Evolutionary conservation across 2,329 filamentous ascomycete genomes (phyloP), one percentile per base, ranked within the genome.

Genomic region (Ophiostoma sp.): DNA sequence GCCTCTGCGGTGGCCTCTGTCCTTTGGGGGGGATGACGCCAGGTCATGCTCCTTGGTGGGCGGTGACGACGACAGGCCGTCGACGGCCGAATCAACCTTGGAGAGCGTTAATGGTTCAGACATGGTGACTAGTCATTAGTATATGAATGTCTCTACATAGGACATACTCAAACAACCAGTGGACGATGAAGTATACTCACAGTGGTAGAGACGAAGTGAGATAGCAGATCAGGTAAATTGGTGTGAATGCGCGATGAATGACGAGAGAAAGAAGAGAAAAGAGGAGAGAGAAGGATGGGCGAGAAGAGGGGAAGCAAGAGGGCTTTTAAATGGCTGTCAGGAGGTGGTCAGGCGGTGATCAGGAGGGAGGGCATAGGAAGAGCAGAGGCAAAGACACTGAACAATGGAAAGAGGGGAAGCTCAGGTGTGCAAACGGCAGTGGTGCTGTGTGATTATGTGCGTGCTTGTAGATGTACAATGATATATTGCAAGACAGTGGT

Each of bases 41-140:
- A 93, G 80, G 79, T 91, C 91, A 77, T 92, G 63, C 63, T 64
- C 63, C 63, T 64, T 47, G 63, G 88, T 85, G 69, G 85, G 82
- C 45, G 89, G 85, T 69, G 88, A 88, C 75, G 85, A 84, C 73
- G 87, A 85, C 75, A 93, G 80, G 79, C 92, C 91, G 77, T 92
- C 88, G 76, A 96, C 87, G 82, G 92, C 92, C 70, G 93, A 97
- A 81, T 97, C 93, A 82, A 97, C 88, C 84, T 96, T 96, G 42
- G 40, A 41, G 58, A 63, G 58, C 80, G 86, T 85, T 77, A 96
- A 86, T 75, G 89, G 85, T 78, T 82, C 81, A 72, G 81, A 76
- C 77, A 80, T 79, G 27, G 27, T 27, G 27, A 27, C 27, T 27
- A 27, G 27, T 27, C 27, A 27, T 27, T 27, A 27, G 27, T 27